Percentiles rank a stretch among this genome's conserved stretches.
Evolutionary conservation across 1,139 yeast species (phyloP).

Genomic region (Arxiozyma heterogenica): DNA sequence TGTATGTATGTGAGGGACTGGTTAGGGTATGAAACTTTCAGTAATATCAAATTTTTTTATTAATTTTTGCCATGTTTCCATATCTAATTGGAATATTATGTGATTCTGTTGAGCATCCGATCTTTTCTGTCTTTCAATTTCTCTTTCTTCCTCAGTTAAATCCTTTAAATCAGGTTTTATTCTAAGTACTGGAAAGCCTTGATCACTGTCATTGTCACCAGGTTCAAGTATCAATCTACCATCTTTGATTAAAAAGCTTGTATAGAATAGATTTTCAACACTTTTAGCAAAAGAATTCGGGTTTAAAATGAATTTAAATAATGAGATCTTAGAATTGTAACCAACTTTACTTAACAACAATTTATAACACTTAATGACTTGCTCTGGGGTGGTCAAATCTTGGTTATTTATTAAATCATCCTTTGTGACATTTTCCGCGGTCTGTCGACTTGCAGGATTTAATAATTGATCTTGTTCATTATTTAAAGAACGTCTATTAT

Average conservation of each 20-base stretch:
- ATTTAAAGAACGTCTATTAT: conserved; percentile 2
- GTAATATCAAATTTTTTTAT: conserved; percentile 44
- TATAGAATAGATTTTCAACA: conserved; percentile 73
- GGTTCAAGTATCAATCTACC: conserved; percentile 49
- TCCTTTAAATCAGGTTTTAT: conserved; percentile 4
- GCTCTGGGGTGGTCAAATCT: conserved; percentile 51
- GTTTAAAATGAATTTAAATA: conserved; percentile 61
- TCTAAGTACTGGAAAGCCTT: conserved; percentile 40
- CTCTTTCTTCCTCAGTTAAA: conserved; percentile 10
- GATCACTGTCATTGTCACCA: conserved; percentile 30
- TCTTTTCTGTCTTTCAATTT: conserved; percentile 27
- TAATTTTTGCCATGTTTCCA: conserved; percentile 51
- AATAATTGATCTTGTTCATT: not conserved
- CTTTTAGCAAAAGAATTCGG: conserved; percentile 72
- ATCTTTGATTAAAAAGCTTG: conserved; percentile 71
- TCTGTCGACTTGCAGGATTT: conserved; percentile 14
- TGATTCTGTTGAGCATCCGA: conserved; percentile 39
- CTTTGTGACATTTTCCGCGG: conserved; percentile 48
- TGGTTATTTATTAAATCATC: conserved; percentile 40
- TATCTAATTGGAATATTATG: conserved; percentile 62
- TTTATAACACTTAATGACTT: conserved; percentile 44
- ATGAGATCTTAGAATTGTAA: conserved; percentile 38
- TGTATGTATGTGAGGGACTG: not conserved
- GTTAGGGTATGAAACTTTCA: conserved; percentile 43
- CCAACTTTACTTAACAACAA: conserved; percentile 32